These are phyloP conservation scores for Aspergillus ellipticus DNA, from an alignment of 495 filamentous ascomycete species.

Conservation along the genomic window DNA sequence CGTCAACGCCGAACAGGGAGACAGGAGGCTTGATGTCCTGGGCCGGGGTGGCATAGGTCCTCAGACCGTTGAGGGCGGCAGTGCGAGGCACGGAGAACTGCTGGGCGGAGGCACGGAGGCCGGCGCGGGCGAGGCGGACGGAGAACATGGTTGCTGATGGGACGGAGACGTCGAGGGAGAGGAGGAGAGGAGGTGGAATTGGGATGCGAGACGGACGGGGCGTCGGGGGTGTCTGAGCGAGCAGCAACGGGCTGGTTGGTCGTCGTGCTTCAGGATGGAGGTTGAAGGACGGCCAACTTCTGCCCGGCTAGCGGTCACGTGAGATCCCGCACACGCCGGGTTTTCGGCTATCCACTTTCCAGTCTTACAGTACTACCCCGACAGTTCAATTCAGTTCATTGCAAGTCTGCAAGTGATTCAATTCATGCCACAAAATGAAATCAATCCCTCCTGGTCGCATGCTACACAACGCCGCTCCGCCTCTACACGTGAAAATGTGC, in stretches of 20 bases:
- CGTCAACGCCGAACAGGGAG: constrained; percentile 90
- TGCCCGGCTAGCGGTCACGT: constrained; percentile 39
- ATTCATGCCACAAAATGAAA: background rate
- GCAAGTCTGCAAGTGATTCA: background rate
- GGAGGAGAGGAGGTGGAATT: constrained; percentile 14
- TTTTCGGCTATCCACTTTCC: constrained; percentile 18
- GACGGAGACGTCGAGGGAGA: constrained; percentile 26
- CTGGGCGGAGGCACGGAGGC: constrained; percentile 47
- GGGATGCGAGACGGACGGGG: constrained; percentile 27
- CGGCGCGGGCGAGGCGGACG: constrained; percentile 46
- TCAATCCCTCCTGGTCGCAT: background rate
- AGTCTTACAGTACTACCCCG: background rate
- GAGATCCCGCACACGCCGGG: constrained; percentile 27
- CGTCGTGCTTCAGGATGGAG: constrained; percentile 18
- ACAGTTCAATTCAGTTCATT: background rate
- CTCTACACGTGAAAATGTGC: constrained; percentile 2
- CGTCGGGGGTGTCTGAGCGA: constrained; percentile 18
- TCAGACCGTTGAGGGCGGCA: constrained; percentile 45
- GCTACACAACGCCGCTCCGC: constrained; percentile 12
- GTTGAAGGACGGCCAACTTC: constrained; percentile 39
- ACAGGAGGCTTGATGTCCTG: constrained; percentile 78
- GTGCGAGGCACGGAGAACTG: constrained; percentile 45
- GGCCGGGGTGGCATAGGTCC: constrained; percentile 73
- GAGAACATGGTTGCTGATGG: constrained; percentile 38
- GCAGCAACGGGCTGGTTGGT: constrained; percentile 4